Percentiles rank a stretch among this genome's conserved stretches.
Conservation (phyloP, 805 yeast species). For the Schizosaccharomyces osmophilus region DNA sequence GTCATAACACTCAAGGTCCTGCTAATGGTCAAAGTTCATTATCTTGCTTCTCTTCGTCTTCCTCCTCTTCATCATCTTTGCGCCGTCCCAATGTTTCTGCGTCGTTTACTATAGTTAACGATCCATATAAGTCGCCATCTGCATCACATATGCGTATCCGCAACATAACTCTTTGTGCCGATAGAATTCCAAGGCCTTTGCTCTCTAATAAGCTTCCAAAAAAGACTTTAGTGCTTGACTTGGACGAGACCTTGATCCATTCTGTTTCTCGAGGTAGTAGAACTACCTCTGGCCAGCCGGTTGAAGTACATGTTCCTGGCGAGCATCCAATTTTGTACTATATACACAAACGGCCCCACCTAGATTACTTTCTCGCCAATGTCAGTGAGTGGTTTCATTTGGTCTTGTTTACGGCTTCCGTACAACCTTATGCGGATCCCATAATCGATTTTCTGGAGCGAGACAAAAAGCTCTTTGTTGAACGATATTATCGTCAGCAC, state of each 20-base stretch:
- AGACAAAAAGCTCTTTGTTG: constrained; percentile 27
- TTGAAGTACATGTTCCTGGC: constrained; percentile 47
- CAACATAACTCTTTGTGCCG: neutral
- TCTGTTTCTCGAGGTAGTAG: constrained; percentile 43
- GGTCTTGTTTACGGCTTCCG: constrained; percentile 83
- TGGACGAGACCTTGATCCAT: constrained; percentile 87
- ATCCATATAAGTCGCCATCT: neutral
- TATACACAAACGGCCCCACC: constrained; percentile 77
- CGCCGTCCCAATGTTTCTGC: neutral
- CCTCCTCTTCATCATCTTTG: neutral
- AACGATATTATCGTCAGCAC: constrained; percentile 51
- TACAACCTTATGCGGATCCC: constrained; percentile 89
- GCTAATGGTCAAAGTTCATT: no score
- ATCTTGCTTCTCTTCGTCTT: neutral
- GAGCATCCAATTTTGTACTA: constrained; percentile 61
- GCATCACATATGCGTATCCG: neutral
- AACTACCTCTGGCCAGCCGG: constrained; percentile 32
- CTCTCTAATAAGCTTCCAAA: neutral
- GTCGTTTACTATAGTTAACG: neutral
- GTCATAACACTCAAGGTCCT: no score
- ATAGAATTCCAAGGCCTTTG: neutral
- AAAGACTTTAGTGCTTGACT: constrained; percentile 61
- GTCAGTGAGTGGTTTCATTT: constrained; percentile 72
- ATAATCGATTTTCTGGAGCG: constrained; percentile 77
- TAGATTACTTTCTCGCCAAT: constrained; percentile 57